A percentile compares a stretch with the other conserved stretches of the same genome.
Evolutionary conservation across 257 asterid genomes (phyloP).

Genomic region (Voacanga thouarsii): DNA sequence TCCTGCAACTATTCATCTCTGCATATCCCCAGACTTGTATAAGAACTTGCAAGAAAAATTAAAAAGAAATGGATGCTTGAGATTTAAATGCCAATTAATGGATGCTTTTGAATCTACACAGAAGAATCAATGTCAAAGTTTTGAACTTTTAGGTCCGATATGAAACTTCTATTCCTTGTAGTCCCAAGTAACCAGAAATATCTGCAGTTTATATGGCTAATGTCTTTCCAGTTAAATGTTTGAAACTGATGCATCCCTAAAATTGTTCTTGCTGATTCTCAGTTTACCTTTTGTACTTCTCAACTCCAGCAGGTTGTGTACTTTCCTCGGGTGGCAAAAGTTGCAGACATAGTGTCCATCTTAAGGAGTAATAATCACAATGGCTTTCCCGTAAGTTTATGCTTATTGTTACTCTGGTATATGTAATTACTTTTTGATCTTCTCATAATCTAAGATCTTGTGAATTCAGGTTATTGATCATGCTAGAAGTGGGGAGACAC

Average conservation of each 20-base stretch:
- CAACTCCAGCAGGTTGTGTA: slow-evolving; percentile 64
- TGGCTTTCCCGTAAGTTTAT: slow-evolving; percentile 86
- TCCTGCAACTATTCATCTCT: not conserved
- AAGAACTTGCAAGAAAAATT: not conserved
- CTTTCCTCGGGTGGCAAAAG: slow-evolving; percentile 90
- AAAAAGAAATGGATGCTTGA: not conserved
- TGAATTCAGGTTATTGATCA: slow-evolving; percentile 81
- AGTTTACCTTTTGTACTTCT: slow-evolving; percentile 11
- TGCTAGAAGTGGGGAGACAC: slow-evolving; percentile 81
- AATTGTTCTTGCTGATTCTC: slow-evolving; percentile 8
- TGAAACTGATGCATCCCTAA: not conserved
- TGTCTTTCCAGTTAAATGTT: not conserved
- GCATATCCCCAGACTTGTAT: not conserved
- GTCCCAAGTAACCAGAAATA: not conserved
- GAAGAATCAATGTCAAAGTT: not conserved
- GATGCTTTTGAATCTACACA: not conserved
- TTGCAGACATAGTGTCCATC: slow-evolving; percentile 74
- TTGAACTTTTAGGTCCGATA: not conserved
- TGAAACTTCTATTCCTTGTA: not conserved
- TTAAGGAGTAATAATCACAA: slow-evolving; percentile 88
- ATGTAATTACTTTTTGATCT: slow-evolving; percentile 1
- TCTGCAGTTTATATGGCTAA: not conserved
- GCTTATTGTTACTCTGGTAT: slow-evolving; percentile 16
- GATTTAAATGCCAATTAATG: not conserved
- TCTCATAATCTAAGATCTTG: slow-evolving; percentile 16